A percentile compares a stretch with the other conserved stretches of the same genome.
phyloP scores from a whole-genome alignment of 2,329 filamentous ascomycete species.

The Trichoderma asperellum region DNA sequence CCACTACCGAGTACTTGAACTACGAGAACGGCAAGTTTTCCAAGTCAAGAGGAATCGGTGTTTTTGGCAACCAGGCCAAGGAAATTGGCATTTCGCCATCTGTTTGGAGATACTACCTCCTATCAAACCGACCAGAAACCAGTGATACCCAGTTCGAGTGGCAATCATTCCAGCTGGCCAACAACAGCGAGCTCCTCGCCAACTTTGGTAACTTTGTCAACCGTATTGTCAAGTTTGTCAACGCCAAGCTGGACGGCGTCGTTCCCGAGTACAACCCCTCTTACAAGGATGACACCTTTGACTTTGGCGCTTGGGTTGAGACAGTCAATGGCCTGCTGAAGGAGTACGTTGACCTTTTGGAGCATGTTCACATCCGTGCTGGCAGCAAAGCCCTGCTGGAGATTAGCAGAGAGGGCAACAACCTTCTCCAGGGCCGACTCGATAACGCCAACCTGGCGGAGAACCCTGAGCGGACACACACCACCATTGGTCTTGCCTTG shows the following conservation, averaged over 20 bases:
- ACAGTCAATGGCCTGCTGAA: constrained; percentile 62
- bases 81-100: constrained; percentile 82
- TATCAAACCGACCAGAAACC: constrained; percentile 82
- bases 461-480: constrained; percentile 57
- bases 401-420: constrained; percentile 62
- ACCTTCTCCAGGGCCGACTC: constrained; percentile 56
- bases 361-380: constrained; percentile 70
- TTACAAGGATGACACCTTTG: constrained; percentile 60
- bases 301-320: constrained; percentile 34
- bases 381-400: constrained; percentile 68
- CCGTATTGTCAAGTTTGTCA: constrained; percentile 74
- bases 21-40: constrained; percentile 91
- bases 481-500: constrained; percentile 75
- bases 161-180: constrained; percentile 77
- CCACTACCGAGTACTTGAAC: constrained; percentile 84
- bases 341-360: constrained; percentile 69
- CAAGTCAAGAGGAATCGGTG: constrained; percentile 86
- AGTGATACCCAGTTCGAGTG: constrained; percentile 90
- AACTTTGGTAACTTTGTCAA: constrained; percentile 78
- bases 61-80: constrained; percentile 88
- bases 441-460: constrained; percentile 60
- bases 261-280: constrained; percentile 65
- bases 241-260: constrained; percentile 72
- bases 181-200: constrained; percentile 86
- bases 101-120: constrained; percentile 92